A percentile compares a stretch with the other conserved stretches of the same genome.
Conservation (phyloP, 306 rosid species). For the Canavalia ensiformis region DNA sequence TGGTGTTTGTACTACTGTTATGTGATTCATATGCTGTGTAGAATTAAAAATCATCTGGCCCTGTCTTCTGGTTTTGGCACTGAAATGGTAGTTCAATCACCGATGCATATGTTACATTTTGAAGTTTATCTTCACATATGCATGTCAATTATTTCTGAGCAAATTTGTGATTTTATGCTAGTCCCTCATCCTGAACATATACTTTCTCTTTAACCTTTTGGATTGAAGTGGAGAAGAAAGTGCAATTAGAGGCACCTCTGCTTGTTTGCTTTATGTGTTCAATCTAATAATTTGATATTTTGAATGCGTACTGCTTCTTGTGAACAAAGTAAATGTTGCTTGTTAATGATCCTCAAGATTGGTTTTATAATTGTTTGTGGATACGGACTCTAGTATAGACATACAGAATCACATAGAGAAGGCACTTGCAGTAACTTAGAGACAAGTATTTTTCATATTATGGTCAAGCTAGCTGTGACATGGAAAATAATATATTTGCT, state of each 20-base stretch:
- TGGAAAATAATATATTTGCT: background rate
- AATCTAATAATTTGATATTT: constrained; percentile 30
- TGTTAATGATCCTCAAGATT: background rate
- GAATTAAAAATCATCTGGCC: background rate
- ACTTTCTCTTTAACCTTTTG: background rate
- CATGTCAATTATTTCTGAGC: background rate
- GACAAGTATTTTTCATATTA: constrained; percentile 6
- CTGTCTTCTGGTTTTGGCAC: background rate
- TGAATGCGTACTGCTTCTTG: background rate
- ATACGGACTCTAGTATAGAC: background rate
- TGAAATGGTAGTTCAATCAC: constrained; percentile 23
- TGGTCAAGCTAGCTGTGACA: background rate
- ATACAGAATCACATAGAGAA: constrained; percentile 17
- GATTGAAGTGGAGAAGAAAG: constrained; percentile 29
- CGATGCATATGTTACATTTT: constrained; percentile 3
- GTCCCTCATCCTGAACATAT: background rate
- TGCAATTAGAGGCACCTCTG: background rate
- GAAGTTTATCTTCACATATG: background rate
- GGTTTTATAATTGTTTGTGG: background rate
- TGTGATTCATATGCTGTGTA: background rate
- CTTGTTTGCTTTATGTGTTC: constrained; percentile 13
- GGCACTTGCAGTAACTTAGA: background rate
- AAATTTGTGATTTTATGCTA: constrained; percentile 19
- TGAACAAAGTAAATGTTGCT: constrained; percentile 20
- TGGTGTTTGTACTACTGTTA: background rate